These are phyloP conservation scores for Linaria vulgaris DNA, from an alignment of 257 asterid species.

Conservation along the genomic window DNA sequence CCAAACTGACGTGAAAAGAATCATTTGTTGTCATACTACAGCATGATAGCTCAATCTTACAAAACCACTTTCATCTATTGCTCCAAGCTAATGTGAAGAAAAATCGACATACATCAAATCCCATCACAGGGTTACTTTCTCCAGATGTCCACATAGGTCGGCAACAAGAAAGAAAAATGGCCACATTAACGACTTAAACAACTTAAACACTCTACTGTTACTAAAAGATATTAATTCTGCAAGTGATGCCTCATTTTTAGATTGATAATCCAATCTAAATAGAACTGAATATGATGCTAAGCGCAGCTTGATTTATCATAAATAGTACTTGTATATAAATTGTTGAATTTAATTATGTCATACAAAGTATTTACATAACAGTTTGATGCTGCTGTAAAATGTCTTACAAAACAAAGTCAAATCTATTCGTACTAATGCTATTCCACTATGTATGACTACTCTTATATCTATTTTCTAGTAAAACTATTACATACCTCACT, in stretches of 20 bases:
- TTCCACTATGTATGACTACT: conserved; percentile 6
- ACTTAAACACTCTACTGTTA: no score
- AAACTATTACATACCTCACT: conserved; percentile 18
- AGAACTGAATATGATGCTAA: neutral
- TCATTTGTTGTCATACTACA: no score
- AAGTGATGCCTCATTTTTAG: neutral
- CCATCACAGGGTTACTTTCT: no score
- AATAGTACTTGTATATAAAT: conserved; percentile 1
- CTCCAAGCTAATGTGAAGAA: no score
- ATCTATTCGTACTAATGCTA: neutral
- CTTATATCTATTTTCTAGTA: neutral
- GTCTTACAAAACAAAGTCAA: conserved; percentile 17
- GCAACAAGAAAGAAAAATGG: no score
- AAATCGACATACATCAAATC: no score
- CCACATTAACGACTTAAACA: no score
- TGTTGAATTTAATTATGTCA: conserved; percentile 7
- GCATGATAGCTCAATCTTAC: no score
- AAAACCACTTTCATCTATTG: no score
- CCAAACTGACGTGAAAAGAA: no score
- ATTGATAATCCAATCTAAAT: neutral
- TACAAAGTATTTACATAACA: conserved; percentile 25
- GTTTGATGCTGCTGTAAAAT: conserved; percentile 10
- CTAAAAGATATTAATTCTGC: no score
- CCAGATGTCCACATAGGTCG: no score
- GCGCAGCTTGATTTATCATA: neutral